Conservation (phyloP, 306 rosid species). For the Corylus americana region DNA sequence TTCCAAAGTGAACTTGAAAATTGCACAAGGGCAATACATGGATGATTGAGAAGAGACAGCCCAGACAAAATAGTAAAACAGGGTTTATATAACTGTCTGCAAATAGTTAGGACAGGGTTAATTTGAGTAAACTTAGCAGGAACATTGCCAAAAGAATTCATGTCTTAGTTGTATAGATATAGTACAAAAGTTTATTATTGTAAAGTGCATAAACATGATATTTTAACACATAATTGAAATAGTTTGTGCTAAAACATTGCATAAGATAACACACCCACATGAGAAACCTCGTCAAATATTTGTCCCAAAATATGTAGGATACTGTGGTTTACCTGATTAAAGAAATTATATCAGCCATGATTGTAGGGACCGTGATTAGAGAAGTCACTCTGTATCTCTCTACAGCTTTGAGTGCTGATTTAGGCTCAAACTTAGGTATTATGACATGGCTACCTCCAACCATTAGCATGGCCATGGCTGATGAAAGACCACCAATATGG, state of each 20-base stretch:
- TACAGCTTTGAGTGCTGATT: conserved; percentile 54
- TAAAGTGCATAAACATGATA: neutral
- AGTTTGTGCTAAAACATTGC: neutral
- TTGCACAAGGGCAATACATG: conserved; percentile 5
- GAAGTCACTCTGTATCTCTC: conserved; percentile 62
- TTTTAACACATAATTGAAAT: neutral
- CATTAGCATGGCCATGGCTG: conserved; percentile 81
- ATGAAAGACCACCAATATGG: conserved; percentile 89
- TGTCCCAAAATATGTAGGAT: neutral
- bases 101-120: neutral
- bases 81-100: neutral
- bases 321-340: conserved; percentile 49
- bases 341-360: conserved; percentile 65
- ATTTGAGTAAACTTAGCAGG: neutral
- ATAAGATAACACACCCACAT: neutral
- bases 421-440: conserved; percentile 71
- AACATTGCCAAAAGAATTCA: neutral
- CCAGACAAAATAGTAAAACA: conserved; percentile 6
- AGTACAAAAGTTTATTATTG: neutral
- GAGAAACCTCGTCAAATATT: neutral
- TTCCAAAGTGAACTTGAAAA: neutral
- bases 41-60: neutral
- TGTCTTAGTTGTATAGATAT: neutral
- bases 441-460: conserved; percentile 82
- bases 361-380: conserved; percentile 90